Evolutionary conservation across 2,329 filamentous ascomycete species (phyloP), one percentile per base, ranked within the genome.

Genomic region (Aspergillus flavus): DNA sequence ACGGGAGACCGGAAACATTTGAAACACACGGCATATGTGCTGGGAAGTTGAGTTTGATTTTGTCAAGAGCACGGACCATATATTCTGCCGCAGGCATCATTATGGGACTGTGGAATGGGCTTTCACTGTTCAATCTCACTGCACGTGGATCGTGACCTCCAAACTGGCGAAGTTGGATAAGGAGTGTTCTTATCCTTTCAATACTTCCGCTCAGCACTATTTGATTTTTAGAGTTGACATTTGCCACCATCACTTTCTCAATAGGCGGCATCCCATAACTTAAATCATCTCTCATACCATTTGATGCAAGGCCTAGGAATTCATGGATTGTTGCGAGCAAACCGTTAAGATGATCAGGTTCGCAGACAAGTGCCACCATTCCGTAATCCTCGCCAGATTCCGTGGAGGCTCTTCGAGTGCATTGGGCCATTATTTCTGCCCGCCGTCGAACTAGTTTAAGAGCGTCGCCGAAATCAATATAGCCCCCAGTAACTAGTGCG

Each of bases 171-270:
- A 98, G 84, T 75, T 97, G 93, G 12, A 91, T 89, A 59, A 97
- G 82, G 21, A 97, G 87, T 61, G 89, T 90, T 72, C 88, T 89
- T 76, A 97, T 97, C 69, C 89, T 86, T 71, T 90, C 89, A 59
- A 97, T 89, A 77, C 89, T 94, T 41, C 94, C 94, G 74, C 91
- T 95, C 58, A 98, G 83, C 58, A 97, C 94, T 71, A 98, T 96
- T 80, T 98, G 94, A 75, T 97, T 97, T 81, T 93, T 95, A 76
- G 90, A 92, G 81, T 98, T 98, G 80, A 96, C 89, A 78, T 98
- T 97, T 64, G 93, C 94, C 70, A 98, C 93, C 69, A 91, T 83
- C 57, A 97, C 94, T 78, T 96, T 91, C 73, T 95, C 87, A 60
- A 96, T 93, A 4, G 92, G 87, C 21, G 91, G 90, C 34, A 89